A percentile compares a stretch with the other conserved stretches of the same genome.
Evolutionary conservation across 1,284 basidiomycete genomes (phyloP).

Genomic region (Rhodotorula mucilaginosa): DNA sequence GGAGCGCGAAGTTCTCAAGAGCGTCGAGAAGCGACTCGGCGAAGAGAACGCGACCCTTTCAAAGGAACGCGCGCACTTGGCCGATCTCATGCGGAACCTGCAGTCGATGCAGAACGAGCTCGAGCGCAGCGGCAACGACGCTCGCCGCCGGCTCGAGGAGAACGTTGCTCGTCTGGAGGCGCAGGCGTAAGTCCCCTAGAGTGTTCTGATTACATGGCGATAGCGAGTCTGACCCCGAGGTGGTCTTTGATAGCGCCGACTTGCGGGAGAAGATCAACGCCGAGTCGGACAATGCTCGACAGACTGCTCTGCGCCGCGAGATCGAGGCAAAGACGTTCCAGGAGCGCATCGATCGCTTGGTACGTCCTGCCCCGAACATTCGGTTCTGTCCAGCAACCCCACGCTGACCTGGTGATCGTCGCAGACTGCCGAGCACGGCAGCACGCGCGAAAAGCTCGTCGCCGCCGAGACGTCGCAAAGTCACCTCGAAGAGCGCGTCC

Average conservation of each 20-base stretch:
- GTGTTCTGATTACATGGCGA: background rate
- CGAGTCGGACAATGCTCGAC: slow-evolving; percentile 74
- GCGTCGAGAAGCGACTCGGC: slow-evolving; percentile 70
- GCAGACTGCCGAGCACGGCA: slow-evolving; percentile 64
- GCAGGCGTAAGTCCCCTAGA: slow-evolving; percentile 59
- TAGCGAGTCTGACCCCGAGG: background rate
- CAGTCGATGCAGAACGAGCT: slow-evolving; percentile 85
- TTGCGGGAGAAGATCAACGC: slow-evolving; percentile 69
- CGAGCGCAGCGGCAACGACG: slow-evolving; percentile 75
- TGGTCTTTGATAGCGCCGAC: slow-evolving; percentile 60
- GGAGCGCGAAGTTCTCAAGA: slow-evolving; percentile 90
- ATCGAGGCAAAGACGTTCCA: slow-evolving; percentile 75
- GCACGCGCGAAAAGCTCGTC: slow-evolving; percentile 68
- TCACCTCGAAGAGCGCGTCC: slow-evolving; percentile 73
- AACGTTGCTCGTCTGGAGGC: slow-evolving; percentile 73
- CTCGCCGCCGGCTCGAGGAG: slow-evolving; percentile 71
- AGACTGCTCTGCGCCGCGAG: slow-evolving; percentile 71
- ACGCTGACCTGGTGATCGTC: background rate
- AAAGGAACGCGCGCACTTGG: slow-evolving; percentile 75
- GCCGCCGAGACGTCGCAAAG: slow-evolving; percentile 74
- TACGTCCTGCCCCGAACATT: slow-evolving; percentile 49
- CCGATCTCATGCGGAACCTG: slow-evolving; percentile 80
- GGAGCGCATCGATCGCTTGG: slow-evolving; percentile 66
- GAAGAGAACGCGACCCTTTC: slow-evolving; percentile 79
- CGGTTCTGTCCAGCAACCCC: too few species aligned